These are phyloP conservation scores for Metschnikowia drakensbergensis DNA, from an alignment of 805 yeast genomes.

Conservation along the genomic window DNA sequence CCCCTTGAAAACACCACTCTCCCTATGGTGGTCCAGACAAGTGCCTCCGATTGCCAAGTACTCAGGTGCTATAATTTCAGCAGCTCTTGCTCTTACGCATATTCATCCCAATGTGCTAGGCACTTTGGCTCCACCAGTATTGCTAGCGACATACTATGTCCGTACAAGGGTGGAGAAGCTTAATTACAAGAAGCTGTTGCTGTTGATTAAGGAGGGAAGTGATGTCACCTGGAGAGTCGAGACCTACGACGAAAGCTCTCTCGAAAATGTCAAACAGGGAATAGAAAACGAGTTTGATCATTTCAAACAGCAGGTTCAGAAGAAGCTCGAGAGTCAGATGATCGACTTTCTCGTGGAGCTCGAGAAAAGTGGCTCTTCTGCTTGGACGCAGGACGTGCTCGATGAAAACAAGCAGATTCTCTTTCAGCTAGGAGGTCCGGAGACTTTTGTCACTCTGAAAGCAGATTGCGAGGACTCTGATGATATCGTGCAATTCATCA, in stretches of 20 bases:
- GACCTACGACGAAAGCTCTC: conserved; percentile 32
- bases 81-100: conserved; percentile 29
- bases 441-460: conserved; percentile 19
- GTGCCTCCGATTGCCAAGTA: conserved; percentile 28
- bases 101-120: conserved; percentile 34
- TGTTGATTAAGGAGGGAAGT: conserved; percentile 9
- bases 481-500: conserved; percentile 23
- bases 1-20: conserved; percentile 23
- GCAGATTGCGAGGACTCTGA: conserved; percentile 14
- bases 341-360: conserved; percentile 24
- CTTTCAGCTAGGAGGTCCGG: conserved; percentile 19
- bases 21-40: conserved; percentile 24
- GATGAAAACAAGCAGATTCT: conserved; percentile 33
- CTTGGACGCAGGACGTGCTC: conserved; percentile 17
- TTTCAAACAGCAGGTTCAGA: conserved; percentile 28
- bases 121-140: conserved; percentile 37
- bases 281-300: conserved; percentile 37
- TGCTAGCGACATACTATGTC: conserved; percentile 25
- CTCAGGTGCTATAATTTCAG: conserved; percentile 23
- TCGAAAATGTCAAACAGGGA: conserved; percentile 30
- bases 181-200: conserved; percentile 14
- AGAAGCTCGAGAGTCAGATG: conserved; percentile 24
- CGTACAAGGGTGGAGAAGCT: conserved; percentile 16
- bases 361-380: conserved; percentile 6
- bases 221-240: conserved; percentile 14